phyloP scores from a whole-genome alignment of 2,329 filamentous ascomycete genomes.

The Iodosphaeria phyllophila region DNA sequence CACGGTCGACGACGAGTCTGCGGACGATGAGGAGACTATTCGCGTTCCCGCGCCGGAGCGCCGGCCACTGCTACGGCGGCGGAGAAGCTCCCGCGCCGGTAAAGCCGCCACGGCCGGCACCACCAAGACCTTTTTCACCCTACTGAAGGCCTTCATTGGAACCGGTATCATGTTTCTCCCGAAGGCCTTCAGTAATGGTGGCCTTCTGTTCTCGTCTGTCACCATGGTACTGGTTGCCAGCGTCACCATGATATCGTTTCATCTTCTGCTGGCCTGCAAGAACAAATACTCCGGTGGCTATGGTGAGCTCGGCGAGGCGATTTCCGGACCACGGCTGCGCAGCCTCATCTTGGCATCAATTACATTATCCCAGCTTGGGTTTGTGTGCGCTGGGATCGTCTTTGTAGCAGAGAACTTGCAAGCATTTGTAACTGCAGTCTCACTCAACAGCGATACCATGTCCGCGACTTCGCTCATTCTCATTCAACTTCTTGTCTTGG shows the following conservation, averaged over 20 bases:
- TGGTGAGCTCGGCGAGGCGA: slow-evolving; percentile 51
- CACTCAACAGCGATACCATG: slow-evolving; percentile 26
- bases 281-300: slow-evolving; percentile 48
- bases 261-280: slow-evolving; percentile 50
- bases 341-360: slow-evolving; percentile 50
- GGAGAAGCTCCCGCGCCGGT: slow-evolving; percentile 27
- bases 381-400: slow-evolving; percentile 61
- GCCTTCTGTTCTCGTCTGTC: slow-evolving; percentile 55
- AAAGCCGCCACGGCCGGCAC: slow-evolving; percentile 44
- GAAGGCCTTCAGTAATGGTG: slow-evolving; percentile 59
- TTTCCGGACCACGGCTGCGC: slow-evolving; percentile 44
- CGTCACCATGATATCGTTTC: slow-evolving; percentile 53
- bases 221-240: slow-evolving; percentile 46
- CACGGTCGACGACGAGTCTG: slow-evolving; percentile 27
- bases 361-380: slow-evolving; percentile 57
- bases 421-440: slow-evolving; percentile 47
- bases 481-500: slow-evolving; percentile 42
- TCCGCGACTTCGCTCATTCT: slow-evolving; percentile 42
- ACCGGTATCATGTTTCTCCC: slow-evolving; percentile 71
- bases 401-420: slow-evolving; percentile 59
- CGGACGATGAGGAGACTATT: slow-evolving; percentile 28
- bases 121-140: slow-evolving; percentile 59
- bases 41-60: slow-evolving; percentile 33
- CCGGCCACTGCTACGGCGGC: slow-evolving; percentile 40
- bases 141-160: slow-evolving; percentile 62